Evolutionary conservation across 2,329 filamentous ascomycete genomes (phyloP), one percentile per base, ranked within the genome.

Genomic region (Fusarium udum): DNA sequence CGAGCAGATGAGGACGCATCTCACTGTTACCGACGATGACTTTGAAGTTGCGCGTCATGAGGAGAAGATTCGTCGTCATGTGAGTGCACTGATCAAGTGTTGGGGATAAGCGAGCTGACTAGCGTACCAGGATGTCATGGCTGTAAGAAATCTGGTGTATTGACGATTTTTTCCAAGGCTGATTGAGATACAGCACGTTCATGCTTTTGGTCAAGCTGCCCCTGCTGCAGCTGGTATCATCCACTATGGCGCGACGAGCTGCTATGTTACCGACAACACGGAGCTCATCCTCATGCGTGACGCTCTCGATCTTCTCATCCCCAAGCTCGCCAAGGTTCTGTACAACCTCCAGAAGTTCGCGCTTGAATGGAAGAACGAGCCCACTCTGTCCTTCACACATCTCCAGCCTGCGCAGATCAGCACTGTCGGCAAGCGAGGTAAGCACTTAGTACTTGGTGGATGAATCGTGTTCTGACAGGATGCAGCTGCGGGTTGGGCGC

Each of bases 11-110:
- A 63, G 56, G 42, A 37, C 55, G 16, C 46, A 73, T 26, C 58
- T 73, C 1, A 51, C 10, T n/a, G 42, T 74, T 4, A 64, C 67
- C 2, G 71, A 74, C 18, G 63, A 73, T 20, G 67, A 67, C n/a
- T 73, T 74, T 32, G 67, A 74, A 46, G 58, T 66, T 64, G 71
- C 71, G 11, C 67, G 71, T 15, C 66, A 68, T 22, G 67, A 74
- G 40, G 71, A 73, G 31, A 71, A 74, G 67, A 62, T 57, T 4
- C 67, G 71, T 22, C 49, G 71, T 24, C 71, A 73, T 53, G 63
- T 64, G 39, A 65, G 62, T 40, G 39, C 39, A 40, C 39, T n/a
- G 39, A 40, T 40, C 20, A 40, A 40, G 39, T 40, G 39, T 14
- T 61, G 20, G 37, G 20, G 28, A 48, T 28, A 28, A 49, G 24